A percentile compares a stretch with the other conserved stretches of the same genome.
Evolutionary conservation across 2,329 filamentous ascomycete genomes (phyloP).

Genomic region (Pestalotiopsis sp.): DNA sequence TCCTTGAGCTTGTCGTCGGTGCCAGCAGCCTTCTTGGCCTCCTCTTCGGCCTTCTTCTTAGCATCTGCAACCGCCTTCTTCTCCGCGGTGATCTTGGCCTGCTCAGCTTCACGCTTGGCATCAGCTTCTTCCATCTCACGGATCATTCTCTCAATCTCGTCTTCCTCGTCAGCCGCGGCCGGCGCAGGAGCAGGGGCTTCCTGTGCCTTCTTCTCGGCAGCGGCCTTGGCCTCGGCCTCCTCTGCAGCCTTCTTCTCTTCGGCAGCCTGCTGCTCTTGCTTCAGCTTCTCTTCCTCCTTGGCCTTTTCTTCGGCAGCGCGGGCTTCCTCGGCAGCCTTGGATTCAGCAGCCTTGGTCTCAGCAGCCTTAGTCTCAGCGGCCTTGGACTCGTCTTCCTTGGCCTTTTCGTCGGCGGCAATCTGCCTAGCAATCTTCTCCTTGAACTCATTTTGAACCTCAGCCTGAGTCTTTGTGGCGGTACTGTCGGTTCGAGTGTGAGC

Average conservation of each 20-base stretch:
- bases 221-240: constrained; percentile 15
- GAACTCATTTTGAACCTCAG: constrained; percentile 83
- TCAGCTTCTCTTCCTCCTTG: constrained; percentile 23
- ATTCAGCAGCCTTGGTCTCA: constrained; percentile 30
- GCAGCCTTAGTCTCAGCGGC: constrained; percentile 25
- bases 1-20: constrained; percentile 70
- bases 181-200: constrained; percentile 29
- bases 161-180: constrained; percentile 44
- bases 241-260: constrained; percentile 27
- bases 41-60: constrained; percentile 44
- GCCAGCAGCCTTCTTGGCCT: constrained; percentile 51
- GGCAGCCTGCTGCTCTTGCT: constrained; percentile 23
- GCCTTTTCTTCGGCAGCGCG: constrained; percentile 25
- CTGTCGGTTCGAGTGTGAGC: constrained; percentile 75
- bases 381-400: constrained; percentile 19
- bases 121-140: constrained; percentile 64
- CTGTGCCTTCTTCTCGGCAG: constrained; percentile 22
- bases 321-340: constrained; percentile 30
- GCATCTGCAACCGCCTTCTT: constrained; percentile 46
- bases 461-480: constrained; percentile 68
- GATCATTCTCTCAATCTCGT: constrained; percentile 62
- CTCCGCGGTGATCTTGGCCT: constrained; percentile 44
- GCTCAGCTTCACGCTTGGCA: constrained; percentile 50
- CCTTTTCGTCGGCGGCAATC: constrained; percentile 45
- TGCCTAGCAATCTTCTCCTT: constrained; percentile 75